Evolutionary conservation across 257 asterid genomes (phyloP), one percentile per base, ranked within the genome.

Genomic region (Jacaranda copaia): DNA sequence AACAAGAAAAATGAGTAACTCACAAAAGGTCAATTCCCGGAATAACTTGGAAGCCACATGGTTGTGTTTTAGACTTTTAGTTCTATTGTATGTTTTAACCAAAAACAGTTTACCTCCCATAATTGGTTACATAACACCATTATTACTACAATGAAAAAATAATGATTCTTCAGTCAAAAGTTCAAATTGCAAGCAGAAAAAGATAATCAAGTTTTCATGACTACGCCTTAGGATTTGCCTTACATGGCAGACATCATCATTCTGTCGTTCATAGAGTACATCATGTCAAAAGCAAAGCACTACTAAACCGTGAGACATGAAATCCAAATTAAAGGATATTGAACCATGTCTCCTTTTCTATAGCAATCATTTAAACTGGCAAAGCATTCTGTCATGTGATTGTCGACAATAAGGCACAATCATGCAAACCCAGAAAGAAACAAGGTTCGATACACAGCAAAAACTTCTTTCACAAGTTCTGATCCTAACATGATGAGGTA

Each of bases 181-280:
- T 10, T 40, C 0, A 53, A 59, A 12, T 18, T 25, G 11, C 11
- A 72, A 5, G 46, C 40, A 58, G 36, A 19, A 58, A 51, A n/a
- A 7, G 58, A 59, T 12, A 58, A 46, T 60, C 64, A 40, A 82
- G 76, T 43, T 55, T 71, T 53, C 73, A 75, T 51, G 77, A 68
- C 48, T 75, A 67, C 56, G 39, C 55, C 3, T 15, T n/a, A 63
- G 45, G 66, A 53, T 4, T 15, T 7, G 67, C 71, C 65, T 76
- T 71, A 56, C 48, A 19, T 62, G 45, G 62, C 25, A 65, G 56
- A 25, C 25, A 36, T 36, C 51, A 61, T 43, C 45, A 58, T 3
- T 5, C 58, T 72, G 77, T 38, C 8, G n/a, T 42, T 42, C 46
- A 25, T 14, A 11, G 32, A 59, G 66, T 20, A 65, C 36, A 11